These are phyloP conservation scores for Penicillium atrosanguineum DNA, from an alignment of 495 filamentous ascomycete species.

Conservation along the genomic window DNA sequence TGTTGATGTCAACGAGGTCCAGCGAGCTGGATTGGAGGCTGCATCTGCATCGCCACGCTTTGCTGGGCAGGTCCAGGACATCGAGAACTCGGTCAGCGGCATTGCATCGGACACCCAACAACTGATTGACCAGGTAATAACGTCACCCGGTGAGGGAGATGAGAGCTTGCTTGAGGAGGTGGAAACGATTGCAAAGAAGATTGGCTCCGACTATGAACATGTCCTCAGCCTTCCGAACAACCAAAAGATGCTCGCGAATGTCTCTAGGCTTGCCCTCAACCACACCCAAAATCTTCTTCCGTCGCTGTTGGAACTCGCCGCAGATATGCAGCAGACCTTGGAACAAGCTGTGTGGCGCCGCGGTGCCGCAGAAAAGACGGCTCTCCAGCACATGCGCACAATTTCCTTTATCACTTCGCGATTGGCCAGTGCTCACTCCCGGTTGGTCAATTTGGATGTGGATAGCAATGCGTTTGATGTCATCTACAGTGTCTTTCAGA, in stretches of 20 bases:
- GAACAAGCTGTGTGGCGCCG: constrained; percentile 64
- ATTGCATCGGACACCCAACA: constrained; percentile 54
- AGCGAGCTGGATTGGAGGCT: constrained; percentile 57
- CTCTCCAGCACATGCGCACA: constrained; percentile 69
- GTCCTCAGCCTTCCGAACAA: constrained; percentile 65
- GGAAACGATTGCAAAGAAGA: constrained; percentile 77
- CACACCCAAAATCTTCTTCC: constrained; percentile 90
- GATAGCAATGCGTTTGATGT: constrained; percentile 71
- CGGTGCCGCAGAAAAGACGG: constrained; percentile 54
- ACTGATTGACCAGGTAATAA: constrained; percentile 39
- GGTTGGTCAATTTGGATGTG: constrained; percentile 68
- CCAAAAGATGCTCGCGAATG: constrained; percentile 70
- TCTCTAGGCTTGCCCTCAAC: constrained; percentile 79
- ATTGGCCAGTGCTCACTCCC: constrained; percentile 64
- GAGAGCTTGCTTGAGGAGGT: constrained; percentile 76
- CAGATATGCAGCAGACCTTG: constrained; percentile 73
- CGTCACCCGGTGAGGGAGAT: constrained; percentile 40
- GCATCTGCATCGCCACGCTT: constrained; percentile 50
- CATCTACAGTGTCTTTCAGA: constrained; percentile 68
- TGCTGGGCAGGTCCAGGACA: constrained; percentile 46
- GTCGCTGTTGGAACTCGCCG: constrained; percentile 63
- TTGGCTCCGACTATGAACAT: constrained; percentile 82
- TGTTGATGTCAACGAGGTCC: constrained; percentile 63
- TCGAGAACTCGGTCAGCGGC: constrained; percentile 50
- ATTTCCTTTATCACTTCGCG: constrained; percentile 75